Percentiles rank a stretch among this genome's conserved stretches.
phyloP scores from a whole-genome alignment of 768 basidiomycete genomes.

The Termitomyces sp. region DNA sequence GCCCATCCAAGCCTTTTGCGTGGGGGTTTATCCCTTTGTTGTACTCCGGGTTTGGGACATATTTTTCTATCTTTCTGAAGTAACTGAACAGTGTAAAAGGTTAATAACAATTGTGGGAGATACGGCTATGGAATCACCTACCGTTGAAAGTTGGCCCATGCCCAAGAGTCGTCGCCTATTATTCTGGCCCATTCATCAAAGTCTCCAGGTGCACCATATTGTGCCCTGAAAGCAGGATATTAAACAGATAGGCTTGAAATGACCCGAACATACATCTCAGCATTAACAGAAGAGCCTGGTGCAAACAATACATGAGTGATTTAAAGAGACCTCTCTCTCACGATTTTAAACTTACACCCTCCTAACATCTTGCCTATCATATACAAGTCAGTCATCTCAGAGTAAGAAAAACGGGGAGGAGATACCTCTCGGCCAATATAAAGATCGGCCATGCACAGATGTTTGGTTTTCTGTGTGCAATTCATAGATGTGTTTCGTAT shows the following conservation, averaged over 20 bases:
- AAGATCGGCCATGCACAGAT: conserved; percentile 37
- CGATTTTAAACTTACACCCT: conserved; percentile 47
- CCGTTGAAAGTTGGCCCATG: conserved; percentile 50
- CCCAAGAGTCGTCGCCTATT: conserved; percentile 51
- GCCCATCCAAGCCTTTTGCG: conserved; percentile 43
- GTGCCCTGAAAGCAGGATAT: conserved; percentile 33
- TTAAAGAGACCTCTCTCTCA: background rate
- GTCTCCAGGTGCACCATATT: conserved; percentile 62
- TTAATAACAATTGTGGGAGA: background rate
- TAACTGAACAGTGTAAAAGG: conserved; percentile 32
- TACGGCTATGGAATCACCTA: conserved; percentile 15
- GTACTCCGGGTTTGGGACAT: conserved; percentile 36
- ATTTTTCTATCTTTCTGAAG: conserved; percentile 60
- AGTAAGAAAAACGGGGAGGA: background rate
- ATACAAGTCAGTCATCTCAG: background rate
- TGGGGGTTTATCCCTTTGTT: conserved; percentile 43
- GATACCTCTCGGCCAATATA: conserved; percentile 65
- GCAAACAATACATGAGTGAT: background rate
- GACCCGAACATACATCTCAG: conserved; percentile 33
- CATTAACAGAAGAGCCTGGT: conserved; percentile 63
- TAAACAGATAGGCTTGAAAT: background rate
- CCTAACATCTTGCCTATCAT: conserved; percentile 58
- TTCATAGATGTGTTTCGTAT: conserved; percentile 43
- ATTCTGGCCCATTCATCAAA: conserved; percentile 61
- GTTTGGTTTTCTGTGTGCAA: conserved; percentile 53